Conservation (phyloP, 352 stramenopile species). For the Pythium pectinolyticum region DNA sequence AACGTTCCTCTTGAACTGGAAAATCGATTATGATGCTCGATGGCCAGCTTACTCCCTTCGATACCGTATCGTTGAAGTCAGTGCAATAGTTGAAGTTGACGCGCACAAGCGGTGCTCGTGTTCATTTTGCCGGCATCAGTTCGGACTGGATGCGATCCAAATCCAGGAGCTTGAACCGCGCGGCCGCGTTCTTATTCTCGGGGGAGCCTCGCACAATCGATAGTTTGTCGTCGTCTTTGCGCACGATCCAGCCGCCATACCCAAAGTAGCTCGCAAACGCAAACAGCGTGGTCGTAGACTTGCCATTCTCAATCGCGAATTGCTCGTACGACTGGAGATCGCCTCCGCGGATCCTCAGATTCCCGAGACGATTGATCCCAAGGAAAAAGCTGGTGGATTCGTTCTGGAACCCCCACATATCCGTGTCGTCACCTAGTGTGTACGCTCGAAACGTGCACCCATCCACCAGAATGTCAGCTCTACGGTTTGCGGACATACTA, state of each 20-base stretch:
- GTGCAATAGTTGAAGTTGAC: too few relatives aligned
- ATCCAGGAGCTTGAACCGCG: constrained; percentile 59
- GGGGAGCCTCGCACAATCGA: constrained; percentile 55
- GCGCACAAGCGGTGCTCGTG: too few relatives aligned
- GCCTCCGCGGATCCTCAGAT: constrained; percentile 56
- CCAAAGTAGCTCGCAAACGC: constrained; percentile 75
- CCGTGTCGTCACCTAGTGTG: constrained; percentile 68
- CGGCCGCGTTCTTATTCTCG: constrained; percentile 63
- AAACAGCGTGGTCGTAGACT: constrained; percentile 56
- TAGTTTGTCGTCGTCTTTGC: constrained; percentile 34
- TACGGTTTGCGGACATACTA: constrained; percentile 19
- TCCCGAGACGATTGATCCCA: constrained; percentile 69
- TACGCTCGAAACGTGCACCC: constrained; percentile 76
- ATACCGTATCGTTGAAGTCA: neutral
- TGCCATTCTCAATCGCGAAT: constrained; percentile 54
- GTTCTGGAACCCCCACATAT: constrained; percentile 81
- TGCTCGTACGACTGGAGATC: constrained; percentile 79
- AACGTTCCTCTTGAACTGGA: neutral
- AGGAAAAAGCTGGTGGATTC: constrained; percentile 67
- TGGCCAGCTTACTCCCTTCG: too few relatives aligned
- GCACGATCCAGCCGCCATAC: constrained; percentile 58
- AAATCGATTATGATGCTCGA: neutral
- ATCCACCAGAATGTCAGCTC: constrained; percentile 59
- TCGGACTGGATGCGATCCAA: constrained; percentile 42
- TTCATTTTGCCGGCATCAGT: constrained; percentile 11